Percentiles rank a stretch among this genome's conserved stretches.
Conservation (phyloP, 192 early-diverging fungal genomes). For the Jimgerdemannia lactiflua region DNA sequence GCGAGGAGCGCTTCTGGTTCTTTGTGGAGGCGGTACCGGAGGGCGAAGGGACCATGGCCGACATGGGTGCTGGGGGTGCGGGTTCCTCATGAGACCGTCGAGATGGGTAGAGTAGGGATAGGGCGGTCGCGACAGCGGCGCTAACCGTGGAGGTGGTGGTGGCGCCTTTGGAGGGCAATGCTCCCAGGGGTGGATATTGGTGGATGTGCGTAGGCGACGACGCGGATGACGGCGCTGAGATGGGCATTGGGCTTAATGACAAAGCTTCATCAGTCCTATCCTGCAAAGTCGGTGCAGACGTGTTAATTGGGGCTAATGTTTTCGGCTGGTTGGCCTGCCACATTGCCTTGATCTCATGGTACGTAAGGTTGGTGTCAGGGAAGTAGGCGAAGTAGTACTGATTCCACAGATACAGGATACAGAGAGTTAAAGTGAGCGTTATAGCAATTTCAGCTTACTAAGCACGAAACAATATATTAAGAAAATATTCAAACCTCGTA, state of each 20-base stretch:
- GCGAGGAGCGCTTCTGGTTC: neutral
- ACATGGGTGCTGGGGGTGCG: too few species aligned
- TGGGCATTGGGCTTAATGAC: constrained; percentile 5
- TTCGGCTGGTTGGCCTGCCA: constrained; percentile 22
- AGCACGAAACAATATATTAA: neutral
- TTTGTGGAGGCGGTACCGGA: too few species aligned
- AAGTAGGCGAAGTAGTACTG: constrained; percentile 71
- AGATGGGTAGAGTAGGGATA: constrained; percentile 11
- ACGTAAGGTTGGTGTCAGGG: constrained; percentile 39
- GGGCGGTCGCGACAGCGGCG: constrained; percentile 21
- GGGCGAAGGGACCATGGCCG: too few species aligned
- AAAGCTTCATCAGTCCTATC: neutral
- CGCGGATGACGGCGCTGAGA: constrained; percentile 3
- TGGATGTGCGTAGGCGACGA: neutral
- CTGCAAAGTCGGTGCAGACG: neutral
- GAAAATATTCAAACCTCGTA: neutral
- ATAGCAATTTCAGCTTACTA: neutral
- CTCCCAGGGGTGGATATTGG: neutral
- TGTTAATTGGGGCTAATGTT: neutral
- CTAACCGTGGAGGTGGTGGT: constrained; percentile 5
- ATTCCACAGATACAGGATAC: neutral
- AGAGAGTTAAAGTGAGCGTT: too few species aligned
- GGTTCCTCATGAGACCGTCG: neutral
- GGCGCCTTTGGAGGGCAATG: constrained; percentile 1
- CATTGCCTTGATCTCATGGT: constrained; percentile 22